Conservation (phyloP, 2,329 filamentous ascomycete genomes). For the Penicillium hesseltinei region DNA sequence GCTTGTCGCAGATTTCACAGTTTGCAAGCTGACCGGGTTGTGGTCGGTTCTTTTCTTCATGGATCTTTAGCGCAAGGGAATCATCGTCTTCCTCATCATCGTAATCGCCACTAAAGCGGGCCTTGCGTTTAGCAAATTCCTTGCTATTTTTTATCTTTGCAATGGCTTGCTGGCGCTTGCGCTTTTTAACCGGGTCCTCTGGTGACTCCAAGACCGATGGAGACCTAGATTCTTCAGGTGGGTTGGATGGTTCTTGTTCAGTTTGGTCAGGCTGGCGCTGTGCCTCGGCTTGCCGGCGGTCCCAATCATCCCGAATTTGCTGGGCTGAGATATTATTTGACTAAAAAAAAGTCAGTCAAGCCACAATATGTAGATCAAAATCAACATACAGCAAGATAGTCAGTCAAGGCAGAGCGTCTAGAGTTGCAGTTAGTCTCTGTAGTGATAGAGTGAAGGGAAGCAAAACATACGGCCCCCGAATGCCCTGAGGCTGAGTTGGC, state of each 20-base stretch:
- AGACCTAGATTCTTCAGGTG: slow-evolving; percentile 39
- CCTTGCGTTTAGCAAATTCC: slow-evolving; percentile 48
- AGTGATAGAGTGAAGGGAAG: not conserved
- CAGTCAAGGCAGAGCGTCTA: slow-evolving; percentile 64
- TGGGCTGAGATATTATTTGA: slow-evolving; percentile 66
- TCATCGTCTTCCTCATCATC: slow-evolving; percentile 49
- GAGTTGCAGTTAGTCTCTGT: slow-evolving; percentile 16
- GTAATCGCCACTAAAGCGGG: slow-evolving; percentile 41
- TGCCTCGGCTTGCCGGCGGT: slow-evolving; percentile 51
- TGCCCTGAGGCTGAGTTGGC: slow-evolving; percentile 23
- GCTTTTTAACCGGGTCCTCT: slow-evolving; percentile 51
- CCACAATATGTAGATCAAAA: not conserved
- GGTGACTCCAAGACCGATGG: slow-evolving; percentile 15
- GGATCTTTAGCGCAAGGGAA: slow-evolving; percentile 49
- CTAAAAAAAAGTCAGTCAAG: slow-evolving; percentile 26
- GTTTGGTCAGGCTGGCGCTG: slow-evolving; percentile 37
- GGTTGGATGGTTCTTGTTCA: slow-evolving; percentile 29
- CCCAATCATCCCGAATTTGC: slow-evolving; percentile 61
- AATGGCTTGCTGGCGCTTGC: slow-evolving; percentile 55
- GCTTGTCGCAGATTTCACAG: slow-evolving; percentile 78
- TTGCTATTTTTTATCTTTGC: slow-evolving; percentile 52
- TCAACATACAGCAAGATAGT: slow-evolving; percentile 61
- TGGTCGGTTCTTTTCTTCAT: slow-evolving; percentile 57
- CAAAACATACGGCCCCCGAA: slow-evolving; percentile 47
- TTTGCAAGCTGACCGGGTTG: slow-evolving; percentile 85